Evolutionary conservation across 2,329 filamentous ascomycete genomes (phyloP), one percentile per base, ranked within the genome.

Genomic region (Aspergillus pseudonomiae): DNA sequence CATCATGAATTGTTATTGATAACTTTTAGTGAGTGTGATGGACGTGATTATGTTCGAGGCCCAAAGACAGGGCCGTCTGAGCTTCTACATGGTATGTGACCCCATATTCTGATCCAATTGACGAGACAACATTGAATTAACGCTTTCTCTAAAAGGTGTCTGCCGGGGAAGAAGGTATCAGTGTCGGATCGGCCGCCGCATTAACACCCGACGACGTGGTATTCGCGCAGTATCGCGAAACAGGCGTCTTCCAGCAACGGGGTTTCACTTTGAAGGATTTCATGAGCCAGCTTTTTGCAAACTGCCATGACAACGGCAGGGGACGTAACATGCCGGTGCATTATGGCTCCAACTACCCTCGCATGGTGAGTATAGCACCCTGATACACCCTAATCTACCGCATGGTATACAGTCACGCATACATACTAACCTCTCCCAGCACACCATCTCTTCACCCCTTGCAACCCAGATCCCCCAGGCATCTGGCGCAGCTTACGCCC

Each of bases 1-100:
- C 19, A 30, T 6, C 14, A 43, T 34, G 14, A 26, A 32, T 41
- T n/a, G 12, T 30, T 36, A 55, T 39, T 62, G 28, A 62, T 26
- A 7, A 4, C 26, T 14, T 21, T 2, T 57, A 84, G 86, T 90
- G 61, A 88, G 91, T 61, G 91, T 98, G 69, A 95, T 99, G 93
- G 95, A 99, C 75, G 79, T 96, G 61, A 91, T 98, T 76, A 98
- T 98, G 94, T 97, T 97, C 74, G 95, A 99, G 74, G 94, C 95
- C 0, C 95, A 99, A 79, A 86, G 95, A 53, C 95, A 99, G 79
- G 94, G 94, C n/a, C 88, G 93, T 24, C 81, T 97, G 61, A 94
- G 90, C 77, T 99, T 99, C 80, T 99, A 99, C 80, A 98, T 99
- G 92, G 94, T 94, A 73, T 7, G 63, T 60, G 36, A 56, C 67